phyloP scores from a whole-genome alignment of 2,329 filamentous ascomycete species.

The Cladosporium sp. region DNA sequence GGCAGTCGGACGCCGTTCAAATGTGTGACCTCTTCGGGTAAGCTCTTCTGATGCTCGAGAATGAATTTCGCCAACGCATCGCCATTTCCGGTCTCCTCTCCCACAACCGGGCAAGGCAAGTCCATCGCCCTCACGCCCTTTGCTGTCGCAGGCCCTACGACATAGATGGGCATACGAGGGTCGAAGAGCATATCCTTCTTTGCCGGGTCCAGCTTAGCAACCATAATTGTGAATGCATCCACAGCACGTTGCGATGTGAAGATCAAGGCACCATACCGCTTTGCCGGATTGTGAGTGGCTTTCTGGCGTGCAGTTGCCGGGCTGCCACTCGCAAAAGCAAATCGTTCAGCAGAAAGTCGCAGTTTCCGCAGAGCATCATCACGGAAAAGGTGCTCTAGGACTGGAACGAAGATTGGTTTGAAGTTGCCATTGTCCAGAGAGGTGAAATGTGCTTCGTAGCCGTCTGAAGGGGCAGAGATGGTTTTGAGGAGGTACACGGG shows the following conservation, averaged over 20 bases:
- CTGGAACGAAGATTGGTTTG: conserved; percentile 70
- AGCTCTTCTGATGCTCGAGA: conserved; percentile 67
- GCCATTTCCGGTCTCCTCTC: conserved; percentile 81
- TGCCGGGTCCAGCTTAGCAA: conserved; percentile 51
- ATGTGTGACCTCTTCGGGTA: conserved; percentile 34
- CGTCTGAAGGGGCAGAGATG: conserved; percentile 68
- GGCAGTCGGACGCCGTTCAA: conserved; percentile 53
- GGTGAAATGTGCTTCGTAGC: conserved; percentile 69
- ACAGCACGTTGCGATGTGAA: conserved; percentile 84
- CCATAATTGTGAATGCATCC: conserved; percentile 69
- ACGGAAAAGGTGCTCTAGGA: conserved; percentile 70
- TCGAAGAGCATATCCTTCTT: conserved; percentile 42
- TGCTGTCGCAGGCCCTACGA: conserved; percentile 78
- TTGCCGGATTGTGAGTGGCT: conserved; percentile 36
- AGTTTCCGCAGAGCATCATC: conserved; percentile 59
- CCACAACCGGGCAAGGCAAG: conserved; percentile 63
- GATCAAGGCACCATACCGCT: conserved; percentile 71
- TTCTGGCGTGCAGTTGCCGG: conserved; percentile 30
- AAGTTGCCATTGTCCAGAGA: conserved; percentile 51
- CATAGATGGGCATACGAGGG: conserved; percentile 65
- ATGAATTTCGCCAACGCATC: conserved; percentile 78
- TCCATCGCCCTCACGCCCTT: conserved; percentile 64
- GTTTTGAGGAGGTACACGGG: conserved; percentile 78
- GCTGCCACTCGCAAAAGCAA: conserved; percentile 40
- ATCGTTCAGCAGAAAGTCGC: conserved; percentile 50